Evolutionary conservation across 75 land plant genomes (phyloP).

Genomic region (Selaginella tamariscina): DNA sequence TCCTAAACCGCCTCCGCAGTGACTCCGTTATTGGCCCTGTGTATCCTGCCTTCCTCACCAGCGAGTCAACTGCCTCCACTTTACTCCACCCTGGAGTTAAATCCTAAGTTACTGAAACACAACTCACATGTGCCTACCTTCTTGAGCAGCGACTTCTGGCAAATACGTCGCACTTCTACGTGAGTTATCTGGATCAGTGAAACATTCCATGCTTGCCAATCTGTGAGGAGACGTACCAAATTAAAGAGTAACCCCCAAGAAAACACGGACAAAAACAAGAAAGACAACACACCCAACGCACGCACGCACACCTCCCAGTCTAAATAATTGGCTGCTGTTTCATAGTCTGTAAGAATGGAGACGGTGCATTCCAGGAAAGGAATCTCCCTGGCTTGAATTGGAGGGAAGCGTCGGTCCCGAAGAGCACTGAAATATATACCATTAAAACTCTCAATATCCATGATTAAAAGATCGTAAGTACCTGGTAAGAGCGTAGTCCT

Average conservation of each 20-base stretch:
- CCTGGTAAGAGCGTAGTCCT: slow-evolving; percentile 98
- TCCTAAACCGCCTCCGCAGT: slow-evolving; percentile 50
- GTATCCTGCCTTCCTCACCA: slow-evolving; percentile 84
- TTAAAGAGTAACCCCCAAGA: not conserved
- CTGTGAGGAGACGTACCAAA: slow-evolving; percentile 41
- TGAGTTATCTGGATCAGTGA: slow-evolving; percentile 66
- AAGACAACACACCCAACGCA: not conserved
- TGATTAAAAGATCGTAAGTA: slow-evolving; percentile 13
- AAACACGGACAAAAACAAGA: not conserved
- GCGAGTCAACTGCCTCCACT: slow-evolving; percentile 79
- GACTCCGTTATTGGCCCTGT: slow-evolving; percentile 71
- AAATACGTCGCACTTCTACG: slow-evolving; percentile 92
- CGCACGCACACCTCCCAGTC: slow-evolving; percentile 89
- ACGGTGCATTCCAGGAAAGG: slow-evolving; percentile 94
- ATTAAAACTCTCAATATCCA: not conserved
- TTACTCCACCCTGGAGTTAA: slow-evolving; percentile 78
- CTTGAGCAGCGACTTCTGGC: slow-evolving; percentile 93
- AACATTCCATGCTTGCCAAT: slow-evolving; percentile 94
- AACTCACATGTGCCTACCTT: slow-evolving; percentile 39
- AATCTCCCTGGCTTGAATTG: slow-evolving; percentile 92
- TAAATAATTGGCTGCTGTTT: slow-evolving; percentile 68
- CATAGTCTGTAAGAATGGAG: slow-evolving; percentile 81
- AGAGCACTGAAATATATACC: slow-evolving; percentile 61
- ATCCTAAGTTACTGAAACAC: not conserved
- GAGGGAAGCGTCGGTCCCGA: slow-evolving; percentile 86